A percentile compares a stretch with the other conserved stretches of the same genome.
Evolutionary conservation across 176 grass and related monocot genomes (phyloP).

Genomic region (Panicum miliaceum): DNA sequence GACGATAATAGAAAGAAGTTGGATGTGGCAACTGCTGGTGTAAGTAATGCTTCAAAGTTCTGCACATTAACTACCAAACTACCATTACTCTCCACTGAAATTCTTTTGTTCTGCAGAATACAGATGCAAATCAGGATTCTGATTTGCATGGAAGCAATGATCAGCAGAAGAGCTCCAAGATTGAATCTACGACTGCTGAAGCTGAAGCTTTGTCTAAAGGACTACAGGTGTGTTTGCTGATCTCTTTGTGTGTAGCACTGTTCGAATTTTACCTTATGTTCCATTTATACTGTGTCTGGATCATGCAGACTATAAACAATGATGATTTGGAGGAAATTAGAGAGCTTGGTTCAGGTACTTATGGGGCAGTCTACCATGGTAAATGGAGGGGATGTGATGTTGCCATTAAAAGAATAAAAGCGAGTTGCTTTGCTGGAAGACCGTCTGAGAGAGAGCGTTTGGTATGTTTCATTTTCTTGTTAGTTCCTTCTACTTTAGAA

Average conservation of each 20-base stretch:
- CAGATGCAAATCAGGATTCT: slow-evolving; percentile 36
- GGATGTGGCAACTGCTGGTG: slow-evolving; percentile 50
- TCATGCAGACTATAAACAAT: slow-evolving; percentile 85
- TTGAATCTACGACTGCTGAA: slow-evolving; percentile 88
- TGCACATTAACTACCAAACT: slow-evolving; percentile 19
- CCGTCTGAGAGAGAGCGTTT: slow-evolving; percentile 91
- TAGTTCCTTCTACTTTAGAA: slow-evolving; percentile 11
- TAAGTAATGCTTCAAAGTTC: slow-evolving; percentile 53
- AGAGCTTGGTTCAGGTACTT: slow-evolving; percentile 91
- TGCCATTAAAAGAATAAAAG: slow-evolving; percentile 99
- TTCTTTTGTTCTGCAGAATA: slow-evolving; percentile 52
- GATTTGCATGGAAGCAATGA: slow-evolving; percentile 56
- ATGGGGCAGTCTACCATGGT: slow-evolving; percentile 92
- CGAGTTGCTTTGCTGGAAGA: slow-evolving; percentile 84
- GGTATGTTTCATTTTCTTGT: slow-evolving; percentile 58
- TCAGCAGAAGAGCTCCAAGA: slow-evolving; percentile 57
- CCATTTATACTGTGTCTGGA: slow-evolving; percentile 42
- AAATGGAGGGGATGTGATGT: slow-evolving; percentile 99
- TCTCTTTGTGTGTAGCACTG: slow-evolving; percentile 21
- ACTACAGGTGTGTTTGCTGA: slow-evolving; percentile 67
- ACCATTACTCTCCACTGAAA: slow-evolving; percentile 22
- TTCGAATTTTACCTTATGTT: slow-evolving; percentile 32
- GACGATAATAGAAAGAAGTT: slow-evolving; percentile 50
- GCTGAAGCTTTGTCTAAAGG: slow-evolving; percentile 80
- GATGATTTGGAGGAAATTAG: slow-evolving; percentile 99